Percentiles rank a stretch among this genome's conserved stretches.
Conservation (phyloP, 768 basidiomycete species). For the Phaeotremella fagi region DNA sequence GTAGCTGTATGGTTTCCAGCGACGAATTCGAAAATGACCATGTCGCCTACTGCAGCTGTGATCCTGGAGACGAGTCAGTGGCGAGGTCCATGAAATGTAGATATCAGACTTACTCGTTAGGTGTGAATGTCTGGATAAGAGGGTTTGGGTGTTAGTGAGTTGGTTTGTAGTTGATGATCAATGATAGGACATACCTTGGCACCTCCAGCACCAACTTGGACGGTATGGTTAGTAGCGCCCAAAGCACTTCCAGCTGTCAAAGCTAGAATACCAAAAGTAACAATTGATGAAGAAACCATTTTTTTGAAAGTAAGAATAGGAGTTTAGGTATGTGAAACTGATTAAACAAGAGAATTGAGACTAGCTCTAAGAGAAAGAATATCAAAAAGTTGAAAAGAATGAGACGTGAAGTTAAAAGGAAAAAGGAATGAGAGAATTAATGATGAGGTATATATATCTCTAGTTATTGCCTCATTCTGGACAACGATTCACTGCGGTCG, state of each 20-base stretch:
- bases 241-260: not conserved
- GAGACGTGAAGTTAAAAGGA: no score
- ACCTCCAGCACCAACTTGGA: not conserved
- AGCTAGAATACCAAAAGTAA: not conserved
- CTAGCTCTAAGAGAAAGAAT: no score
- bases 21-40: conserved; percentile 17
- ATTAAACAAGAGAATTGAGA: no score
- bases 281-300: not conserved
- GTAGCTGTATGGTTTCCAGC: conserved; percentile 19
- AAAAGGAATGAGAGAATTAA: no score
- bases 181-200: not conserved
- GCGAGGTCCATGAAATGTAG: not conserved
- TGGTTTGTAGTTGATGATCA: not conserved
- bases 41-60: not conserved
- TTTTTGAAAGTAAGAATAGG: not conserved
- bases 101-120: not conserved
- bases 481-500: no score
- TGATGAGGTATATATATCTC: no score
- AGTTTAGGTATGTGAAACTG: no score
- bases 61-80: not conserved
- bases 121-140: not conserved
- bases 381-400: no score
- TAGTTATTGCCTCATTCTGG: no score
- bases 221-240: not conserved
- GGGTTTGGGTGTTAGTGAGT: not conserved